Evolutionary conservation across 2,329 filamentous ascomycete species (phyloP), one percentile per base, ranked within the genome.

Genomic region (Sphaerulina vaccinii): DNA sequence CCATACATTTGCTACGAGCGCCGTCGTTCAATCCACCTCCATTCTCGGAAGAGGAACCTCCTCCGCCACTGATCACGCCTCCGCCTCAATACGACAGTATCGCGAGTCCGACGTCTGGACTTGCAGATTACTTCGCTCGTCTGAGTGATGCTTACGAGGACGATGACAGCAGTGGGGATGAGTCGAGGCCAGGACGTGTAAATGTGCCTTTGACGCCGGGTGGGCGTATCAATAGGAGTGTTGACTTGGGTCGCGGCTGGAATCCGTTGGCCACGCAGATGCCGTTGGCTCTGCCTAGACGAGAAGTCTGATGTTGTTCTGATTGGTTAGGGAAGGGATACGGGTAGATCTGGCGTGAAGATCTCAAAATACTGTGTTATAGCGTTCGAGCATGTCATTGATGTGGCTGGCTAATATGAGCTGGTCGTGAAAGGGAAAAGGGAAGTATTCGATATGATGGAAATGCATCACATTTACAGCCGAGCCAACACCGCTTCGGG

Each of bases 21-120:
- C 91, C 91, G 0, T 95, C 89, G 0, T 95, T 90, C 72, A 90
- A 90, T 53, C 91, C 91, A 1, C 90, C 91, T 0, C 83, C 88
- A 0, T 96, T 95, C 65, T 86, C 93, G 56, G 89, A 89, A 4
- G 87, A 95, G 47, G 79, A 84, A 4, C 84, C 87, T 0, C 87
- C 88, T 3, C 87, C 87, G 44, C 83, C 86, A 1, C 69, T 87
- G 13, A 76, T 87, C 58, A 95, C 90, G 0, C 90, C 90, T 1
- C 91, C 91, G 6, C 91, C 91, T 1, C 83, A 87, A 51, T 96
- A 96, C 67, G 88, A 92, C 53, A 77, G 79, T 3, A 87, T 95
- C 32, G 82, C 93, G 1, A 87, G 86, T 13, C 89, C 68, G 70
- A 90, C 73, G 71, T 85, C 69, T 10, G 81, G 81, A 0, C 70